A percentile compares a stretch with the other conserved stretches of the same genome.
Evolutionary conservation across 2,329 filamentous ascomycete genomes (phyloP).

Genomic region (Diaporthe ilicicola): DNA sequence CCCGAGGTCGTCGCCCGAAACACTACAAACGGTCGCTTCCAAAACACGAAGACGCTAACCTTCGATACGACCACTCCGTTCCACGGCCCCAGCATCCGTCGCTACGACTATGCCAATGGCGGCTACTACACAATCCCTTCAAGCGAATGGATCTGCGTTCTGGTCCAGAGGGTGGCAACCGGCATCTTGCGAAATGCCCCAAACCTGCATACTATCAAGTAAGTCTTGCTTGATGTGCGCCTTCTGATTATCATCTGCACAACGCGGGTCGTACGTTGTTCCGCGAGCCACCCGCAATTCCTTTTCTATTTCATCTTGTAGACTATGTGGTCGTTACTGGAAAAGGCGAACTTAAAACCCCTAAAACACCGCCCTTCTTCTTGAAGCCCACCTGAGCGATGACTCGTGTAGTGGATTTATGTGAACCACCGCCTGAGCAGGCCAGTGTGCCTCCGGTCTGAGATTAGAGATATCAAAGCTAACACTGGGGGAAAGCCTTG

Average conservation of each 20-base stretch:
- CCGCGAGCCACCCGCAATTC: background rate
- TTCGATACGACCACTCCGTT: background rate
- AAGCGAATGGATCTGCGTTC: background rate
- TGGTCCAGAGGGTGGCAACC: background rate
- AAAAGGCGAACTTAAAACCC: background rate
- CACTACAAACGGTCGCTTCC: background rate
- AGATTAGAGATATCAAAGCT: background rate
- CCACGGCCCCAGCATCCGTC: background rate
- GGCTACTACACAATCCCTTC: background rate
- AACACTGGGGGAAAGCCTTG: background rate
- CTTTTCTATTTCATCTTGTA: no score
- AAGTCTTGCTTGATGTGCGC: background rate
- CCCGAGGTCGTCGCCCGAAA: background rate
- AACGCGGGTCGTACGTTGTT: background rate
- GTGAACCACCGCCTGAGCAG: no score
- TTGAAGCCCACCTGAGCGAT: no score
- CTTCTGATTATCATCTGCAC: background rate
- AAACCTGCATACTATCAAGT: background rate
- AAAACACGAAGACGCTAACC: background rate
- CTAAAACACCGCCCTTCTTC: no score
- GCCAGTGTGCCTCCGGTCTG: no score
- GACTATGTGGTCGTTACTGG: no score
- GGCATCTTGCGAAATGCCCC: background rate
- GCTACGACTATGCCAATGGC: background rate
- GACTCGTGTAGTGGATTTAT: no score